phyloP scores from a whole-genome alignment of 2,329 filamentous ascomycete species.

The Trichoderma sp. region DNA sequence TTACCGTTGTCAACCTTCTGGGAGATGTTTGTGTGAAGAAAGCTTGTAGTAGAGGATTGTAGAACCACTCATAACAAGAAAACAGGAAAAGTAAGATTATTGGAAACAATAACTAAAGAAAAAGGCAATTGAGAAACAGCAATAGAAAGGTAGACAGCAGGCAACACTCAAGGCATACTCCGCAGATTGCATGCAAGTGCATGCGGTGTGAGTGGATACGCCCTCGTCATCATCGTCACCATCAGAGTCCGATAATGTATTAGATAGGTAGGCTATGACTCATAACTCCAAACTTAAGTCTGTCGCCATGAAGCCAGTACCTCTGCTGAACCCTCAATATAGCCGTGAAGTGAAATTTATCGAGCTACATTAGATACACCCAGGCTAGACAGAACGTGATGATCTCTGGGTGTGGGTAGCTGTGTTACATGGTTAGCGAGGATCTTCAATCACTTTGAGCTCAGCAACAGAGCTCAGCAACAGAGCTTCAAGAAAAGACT shows the following conservation, averaged over 20 bases:
- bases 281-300: background rate
- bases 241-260: background rate
- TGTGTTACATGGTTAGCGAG: too few relatives aligned
- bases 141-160: background rate
- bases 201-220: background rate
- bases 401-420: too few relatives aligned
- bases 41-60: background rate
- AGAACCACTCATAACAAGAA: background rate
- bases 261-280: background rate
- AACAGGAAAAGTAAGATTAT: accelerated
- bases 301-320: too few relatives aligned
- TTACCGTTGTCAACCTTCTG: background rate
- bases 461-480: too few relatives aligned
- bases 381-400: too few relatives aligned
- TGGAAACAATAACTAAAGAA: background rate
- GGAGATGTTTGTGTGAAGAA: background rate
- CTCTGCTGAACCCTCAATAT: too few relatives aligned
- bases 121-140: background rate
- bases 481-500: too few relatives aligned
- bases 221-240: background rate
- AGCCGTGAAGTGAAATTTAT: too few relatives aligned
- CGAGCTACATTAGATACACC: too few relatives aligned
- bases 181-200: background rate
- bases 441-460: too few relatives aligned
- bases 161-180: background rate